Conservation (phyloP, 805 yeast genomes). For the Phaffomyces thermotolerans region DNA sequence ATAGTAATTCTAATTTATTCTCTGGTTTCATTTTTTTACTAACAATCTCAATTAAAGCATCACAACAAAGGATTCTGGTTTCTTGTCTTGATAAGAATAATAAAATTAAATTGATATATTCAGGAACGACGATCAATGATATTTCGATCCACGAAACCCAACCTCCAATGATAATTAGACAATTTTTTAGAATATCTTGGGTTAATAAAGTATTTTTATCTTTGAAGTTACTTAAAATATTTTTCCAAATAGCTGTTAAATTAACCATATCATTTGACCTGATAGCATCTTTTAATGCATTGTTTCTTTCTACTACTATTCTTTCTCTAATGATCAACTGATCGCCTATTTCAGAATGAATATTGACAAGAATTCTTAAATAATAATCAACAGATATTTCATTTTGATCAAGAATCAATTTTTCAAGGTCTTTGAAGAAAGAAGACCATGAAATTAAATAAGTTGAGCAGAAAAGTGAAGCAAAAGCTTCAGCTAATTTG, state of each 20-base stretch:
- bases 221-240: slow-evolving; percentile 37
- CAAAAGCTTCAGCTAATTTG: slow-evolving; percentile 50
- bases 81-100: slow-evolving; percentile 45
- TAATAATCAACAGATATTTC: slow-evolving; percentile 51
- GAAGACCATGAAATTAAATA: slow-evolving; percentile 44
- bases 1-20: slow-evolving; percentile 55
- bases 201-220: slow-evolving; percentile 23
- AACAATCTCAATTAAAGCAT: slow-evolving; percentile 55
- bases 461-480: slow-evolving; percentile 41
- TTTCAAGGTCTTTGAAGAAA: slow-evolving; percentile 43
- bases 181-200: slow-evolving; percentile 46
- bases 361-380: slow-evolving; percentile 59
- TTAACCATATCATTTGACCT: slow-evolving; percentile 67
- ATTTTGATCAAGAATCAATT: slow-evolving; percentile 26
- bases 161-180: slow-evolving; percentile 65
- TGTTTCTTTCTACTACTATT: slow-evolving; percentile 56
- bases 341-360: slow-evolving; percentile 92
- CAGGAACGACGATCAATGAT: slow-evolving; percentile 18
- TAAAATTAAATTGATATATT: slow-evolving; percentile 37
- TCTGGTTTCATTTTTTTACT: slow-evolving; percentile 73
- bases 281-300: slow-evolving; percentile 70
- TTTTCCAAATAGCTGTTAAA: slow-evolving; percentile 62
- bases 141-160: slow-evolving; percentile 81
- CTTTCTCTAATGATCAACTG: slow-evolving; percentile 70
- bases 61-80: slow-evolving; percentile 23